Evolutionary conservation across 257 asterid genomes (phyloP).

Genomic region (Gentiana straminea): DNA sequence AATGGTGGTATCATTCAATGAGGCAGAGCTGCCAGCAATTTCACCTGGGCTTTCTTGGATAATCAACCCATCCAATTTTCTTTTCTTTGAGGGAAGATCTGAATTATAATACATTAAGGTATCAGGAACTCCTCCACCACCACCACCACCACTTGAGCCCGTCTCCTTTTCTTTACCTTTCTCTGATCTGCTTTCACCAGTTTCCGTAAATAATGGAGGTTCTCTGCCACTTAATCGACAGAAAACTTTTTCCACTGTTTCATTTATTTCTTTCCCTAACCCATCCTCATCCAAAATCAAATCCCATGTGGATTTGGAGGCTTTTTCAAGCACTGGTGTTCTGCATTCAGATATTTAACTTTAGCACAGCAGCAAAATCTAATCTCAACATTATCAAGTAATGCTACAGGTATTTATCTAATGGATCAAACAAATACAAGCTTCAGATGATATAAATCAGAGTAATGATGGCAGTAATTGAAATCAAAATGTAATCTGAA

Average conservation of each 20-base stretch:
- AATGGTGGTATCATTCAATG: slow-evolving; percentile 16
- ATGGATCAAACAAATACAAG: too few relatives aligned
- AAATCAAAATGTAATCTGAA: too few relatives aligned
- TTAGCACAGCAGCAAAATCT: too few relatives aligned
- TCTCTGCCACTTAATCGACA: slow-evolving; percentile 86
- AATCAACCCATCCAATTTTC: slow-evolving; percentile 39
- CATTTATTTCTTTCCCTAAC: slow-evolving; percentile 75
- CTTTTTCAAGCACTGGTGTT: slow-evolving; percentile 92
- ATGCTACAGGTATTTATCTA: too few relatives aligned
- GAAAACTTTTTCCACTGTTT: slow-evolving; percentile 77
- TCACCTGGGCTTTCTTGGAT: slow-evolving; percentile 34
- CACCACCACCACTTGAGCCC: slow-evolving; percentile 8
- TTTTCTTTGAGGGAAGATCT: slow-evolving; percentile 51
- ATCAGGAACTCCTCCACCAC: slow-evolving; percentile 11
- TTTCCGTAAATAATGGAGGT: slow-evolving; percentile 63
- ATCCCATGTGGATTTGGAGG: slow-evolving; percentile 92
- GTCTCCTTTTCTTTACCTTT: slow-evolving; percentile 42
- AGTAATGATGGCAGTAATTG: too few relatives aligned
- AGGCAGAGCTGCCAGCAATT: slow-evolving; percentile 18
- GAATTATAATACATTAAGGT: slow-evolving; percentile 19
- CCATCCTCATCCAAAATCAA: slow-evolving; percentile 82
- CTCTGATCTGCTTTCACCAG: slow-evolving; percentile 24
- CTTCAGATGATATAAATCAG: too few relatives aligned
- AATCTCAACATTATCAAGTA: too few relatives aligned
- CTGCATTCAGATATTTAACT: slow-evolving; percentile 26